Base-by-base conservation (phyloP, 2,329 filamentous ascomycete species). In the Zopfia rhizophila region DNA sequence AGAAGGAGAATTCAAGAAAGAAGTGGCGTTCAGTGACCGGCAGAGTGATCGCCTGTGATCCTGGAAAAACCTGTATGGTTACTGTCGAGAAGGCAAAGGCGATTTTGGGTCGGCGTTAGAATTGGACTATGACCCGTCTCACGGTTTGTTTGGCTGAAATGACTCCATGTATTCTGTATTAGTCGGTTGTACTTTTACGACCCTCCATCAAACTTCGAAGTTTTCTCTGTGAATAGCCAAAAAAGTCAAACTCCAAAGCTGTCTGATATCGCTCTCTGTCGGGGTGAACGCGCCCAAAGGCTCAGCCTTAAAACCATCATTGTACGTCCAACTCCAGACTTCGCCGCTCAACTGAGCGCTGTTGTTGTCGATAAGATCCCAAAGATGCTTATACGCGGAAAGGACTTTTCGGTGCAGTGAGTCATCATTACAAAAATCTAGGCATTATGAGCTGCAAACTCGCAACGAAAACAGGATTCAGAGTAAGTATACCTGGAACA, bases 251-350 rank as follows among this genome's bases (percentile, higher is more conserved):
- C 79, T 82, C 82, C 81, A 84, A 14, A 84, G 69, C 64, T 84
- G 82, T 28, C 78, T 64, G 22, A 83, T 75, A 62, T 84, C 75
- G 49, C 78, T 80, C 63, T 84, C 80, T 37, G 61, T 63, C 21
- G 80, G 73, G 4, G 78, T 75, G 45, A 84, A 62, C 2, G 74
- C 73, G 0, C 82, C 82, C 36, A 85, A 61, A 17, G 80, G 78
- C 40, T 74, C 75, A 31, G 78, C 76, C 24, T 74, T 55, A 57
- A 81, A 85, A 2, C 66, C 76, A 48, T 78, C 68, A 18, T 65
- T 66, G 50, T 82, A 86, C 6, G 74, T 72, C 83, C 83, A 87
- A 38, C 78, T 83, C 84, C 85, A 87, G 0, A 87, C 82, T 58
- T 87, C 84, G 1, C 72, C 74, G 45, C 78, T 80, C 11, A 87